These are phyloP conservation scores for Leptographium wingfieldii DNA, from an alignment of 2,329 filamentous ascomycete species.

Conservation along the genomic window DNA sequence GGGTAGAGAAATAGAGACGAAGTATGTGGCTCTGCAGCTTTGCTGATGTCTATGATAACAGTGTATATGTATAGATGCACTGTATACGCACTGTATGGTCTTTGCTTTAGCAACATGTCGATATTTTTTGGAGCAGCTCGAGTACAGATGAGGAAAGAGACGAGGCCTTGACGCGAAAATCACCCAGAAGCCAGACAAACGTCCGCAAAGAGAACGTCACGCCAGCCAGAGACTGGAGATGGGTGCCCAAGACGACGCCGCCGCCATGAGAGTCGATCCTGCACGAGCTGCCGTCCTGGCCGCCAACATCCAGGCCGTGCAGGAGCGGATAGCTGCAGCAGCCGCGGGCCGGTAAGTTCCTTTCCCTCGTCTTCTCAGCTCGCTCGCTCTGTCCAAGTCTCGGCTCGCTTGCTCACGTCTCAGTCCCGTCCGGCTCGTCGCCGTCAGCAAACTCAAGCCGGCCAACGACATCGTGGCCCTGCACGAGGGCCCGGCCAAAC, in stretches of 20 bases:
- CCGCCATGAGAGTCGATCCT: slow-evolving; percentile 40
- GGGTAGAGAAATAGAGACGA: too few relatives aligned
- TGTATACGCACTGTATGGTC: too few relatives aligned
- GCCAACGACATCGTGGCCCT: slow-evolving; percentile 81
- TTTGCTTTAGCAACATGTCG: too few relatives aligned
- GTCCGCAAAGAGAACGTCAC: too few relatives aligned
- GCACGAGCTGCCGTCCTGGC: slow-evolving; percentile 49
- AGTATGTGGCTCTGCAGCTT: too few relatives aligned
- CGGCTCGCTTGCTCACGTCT: slow-evolving; percentile 8
- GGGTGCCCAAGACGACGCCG: not conserved
- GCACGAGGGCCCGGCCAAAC: slow-evolving; percentile 46
- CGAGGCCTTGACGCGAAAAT: not conserved
- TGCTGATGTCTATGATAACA: too few relatives aligned
- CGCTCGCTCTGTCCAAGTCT: too few relatives aligned
- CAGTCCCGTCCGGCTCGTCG: slow-evolving; percentile 66
- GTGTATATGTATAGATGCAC: too few relatives aligned
- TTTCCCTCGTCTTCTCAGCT: not conserved
- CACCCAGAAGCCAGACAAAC: not conserved
- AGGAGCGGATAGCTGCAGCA: slow-evolving; percentile 41
- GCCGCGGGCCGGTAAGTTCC: slow-evolving; percentile 16
- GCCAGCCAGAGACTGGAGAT: too few relatives aligned
- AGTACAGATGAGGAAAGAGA: too few relatives aligned
- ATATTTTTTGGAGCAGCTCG: too few relatives aligned
- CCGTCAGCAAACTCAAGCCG: slow-evolving; percentile 93
- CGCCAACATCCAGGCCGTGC: slow-evolving; percentile 49